Evolutionary conservation across 441 rosid species (phyloP), one percentile per base, ranked within the genome.

Genomic region (Populus hybrid): DNA sequence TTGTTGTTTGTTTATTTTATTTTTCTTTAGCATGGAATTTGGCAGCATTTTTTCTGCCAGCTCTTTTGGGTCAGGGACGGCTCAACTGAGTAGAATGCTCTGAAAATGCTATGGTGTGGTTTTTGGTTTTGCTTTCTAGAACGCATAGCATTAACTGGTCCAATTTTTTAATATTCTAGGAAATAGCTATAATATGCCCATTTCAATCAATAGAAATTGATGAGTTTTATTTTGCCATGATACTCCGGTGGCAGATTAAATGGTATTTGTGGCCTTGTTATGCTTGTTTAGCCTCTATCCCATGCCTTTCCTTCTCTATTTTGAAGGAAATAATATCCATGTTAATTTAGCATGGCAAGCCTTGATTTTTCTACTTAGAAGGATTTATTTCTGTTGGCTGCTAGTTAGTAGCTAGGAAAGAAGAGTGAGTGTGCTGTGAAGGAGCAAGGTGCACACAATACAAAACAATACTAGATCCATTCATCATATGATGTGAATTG

Each of bases 51-150:
- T 28, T n/a, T 57, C 20, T 21, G 23, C 32, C n/a, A 23, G 9
- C 34, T 16, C 59, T 8, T 11, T 50, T 72, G 10, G 8, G 23
- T 16, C 28, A 23, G 11, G 65, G 30, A 65, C 11, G 11, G 7
- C 63, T 67, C 10, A 20, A 35, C 12, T 36, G 28, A 36, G 66
- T 26, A 26, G 30, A 11, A 70, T 50, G 10, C 10, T 3, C 14
- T 72, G 26, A 65, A 10, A 42, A 67, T 50, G 18, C 3, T 28
- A 63, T 69, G 67, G 10, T 10, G 26, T 69, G 26, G 68, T 35
- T 61, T 74, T 24, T 46, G 28, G 32, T 65, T 59, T 10, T 74
- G 42, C 42, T 81, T 61, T 73, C 50, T 73, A 32, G 42, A 46
- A 69, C 14, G 69, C 61, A 69, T 50, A 30, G n/a, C 21, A 68